Evolutionary conservation across 495 filamentous ascomycete genomes (phyloP), one percentile per base, ranked within the genome.

Genomic region (Aspergillus panamensis): DNA sequence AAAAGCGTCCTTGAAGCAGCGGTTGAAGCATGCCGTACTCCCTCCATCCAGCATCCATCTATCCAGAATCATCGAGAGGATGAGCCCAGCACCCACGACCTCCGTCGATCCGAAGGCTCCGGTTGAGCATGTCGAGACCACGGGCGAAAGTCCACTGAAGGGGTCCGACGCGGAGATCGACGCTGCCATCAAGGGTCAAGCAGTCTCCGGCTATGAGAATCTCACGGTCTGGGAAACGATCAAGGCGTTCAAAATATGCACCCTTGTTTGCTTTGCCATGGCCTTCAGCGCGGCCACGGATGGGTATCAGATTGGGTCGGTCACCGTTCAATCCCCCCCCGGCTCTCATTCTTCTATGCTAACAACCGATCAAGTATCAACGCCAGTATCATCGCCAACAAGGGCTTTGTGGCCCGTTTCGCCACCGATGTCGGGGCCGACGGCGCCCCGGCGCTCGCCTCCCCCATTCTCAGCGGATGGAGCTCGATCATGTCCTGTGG

Each of bases 381-480:
- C 30, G 56, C 56, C 39, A 58, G 56, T 35, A 58, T 58, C n/a
- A 58, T 58, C 25, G 56, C 56, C 1, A 58, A 58, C 48, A 52
- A 44, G 7, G 56, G 56, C 14, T 58, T 58, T 37, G 56, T 58
- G 2, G 48, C 48, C 31, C 48, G 40, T 14, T 58, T 58, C 39
- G 56, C 56, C 6, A 58, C 56, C 6, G 21, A 58, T 8, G 30
- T 37, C 0, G 39, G 33, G 6, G 29, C 16, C 10, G 48, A 58
- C 40, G 56, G 56, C 10, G 6, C 48, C 3, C 56, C 48, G 6
- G 48, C 56, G 2, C 56, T 58, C 10, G 56, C 56, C 7, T 58
- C 56, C 8, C 56, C 56, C 20, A 58, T 58, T 16, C 48, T 58
- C 6, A 52, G 48, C 29, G 56, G 56, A 8, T 58, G 56, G 56